Evolutionary conservation across 495 filamentous ascomycete genomes (phyloP).

Genomic region (Penicillium goetzii): DNA sequence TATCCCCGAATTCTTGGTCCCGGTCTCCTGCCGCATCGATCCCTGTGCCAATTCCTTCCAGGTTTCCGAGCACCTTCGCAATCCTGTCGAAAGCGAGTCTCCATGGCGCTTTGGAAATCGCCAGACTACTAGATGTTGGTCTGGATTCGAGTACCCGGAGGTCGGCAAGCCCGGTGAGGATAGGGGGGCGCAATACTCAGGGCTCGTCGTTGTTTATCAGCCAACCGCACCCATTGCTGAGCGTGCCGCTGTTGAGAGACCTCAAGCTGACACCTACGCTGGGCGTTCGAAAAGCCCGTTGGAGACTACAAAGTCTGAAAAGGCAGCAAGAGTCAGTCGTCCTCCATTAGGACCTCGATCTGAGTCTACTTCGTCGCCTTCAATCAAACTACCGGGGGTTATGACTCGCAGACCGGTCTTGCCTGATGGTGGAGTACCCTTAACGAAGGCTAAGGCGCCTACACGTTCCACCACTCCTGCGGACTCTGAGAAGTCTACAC

Average conservation of each 20-base stretch:
- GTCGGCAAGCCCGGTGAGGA: not conserved
- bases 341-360: not conserved
- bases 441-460: not conserved
- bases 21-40: constrained; percentile 4
- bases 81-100: not conserved
- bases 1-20: not conserved
- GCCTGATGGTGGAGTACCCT: not conserved
- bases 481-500: not conserved
- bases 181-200: not conserved
- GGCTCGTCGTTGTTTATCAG: not conserved
- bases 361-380: not conserved
- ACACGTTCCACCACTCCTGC: not conserved
- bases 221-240: not conserved
- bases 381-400: not conserved
- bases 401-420: not conserved
- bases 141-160: not conserved
- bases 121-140: not conserved
- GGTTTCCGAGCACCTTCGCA: not conserved
- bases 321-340: not conserved
- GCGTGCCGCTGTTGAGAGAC: not conserved
- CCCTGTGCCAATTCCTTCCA: not conserved
- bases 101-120: not conserved
- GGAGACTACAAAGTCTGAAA: not conserved
- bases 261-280: not conserved
- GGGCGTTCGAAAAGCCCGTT: not conserved